A percentile compares a stretch with the other conserved stretches of the same genome.
These are phyloP conservation scores for Talaromyces thailandensis DNA, from an alignment of 495 filamentous ascomycete genomes.

Conservation along the genomic window DNA sequence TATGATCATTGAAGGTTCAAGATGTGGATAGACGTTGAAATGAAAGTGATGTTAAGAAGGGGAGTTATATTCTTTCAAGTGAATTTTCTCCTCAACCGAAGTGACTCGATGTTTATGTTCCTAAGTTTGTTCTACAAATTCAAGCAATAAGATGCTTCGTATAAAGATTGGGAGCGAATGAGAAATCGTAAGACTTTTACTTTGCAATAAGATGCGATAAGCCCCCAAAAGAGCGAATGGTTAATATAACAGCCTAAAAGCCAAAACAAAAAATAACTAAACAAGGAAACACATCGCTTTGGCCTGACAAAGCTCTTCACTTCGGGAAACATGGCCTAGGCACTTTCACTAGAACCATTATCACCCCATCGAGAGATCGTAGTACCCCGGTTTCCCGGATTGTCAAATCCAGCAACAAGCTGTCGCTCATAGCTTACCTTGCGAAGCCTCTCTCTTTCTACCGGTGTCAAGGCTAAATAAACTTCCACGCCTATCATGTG, in stretches of 20 bases:
- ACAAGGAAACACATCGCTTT: too few relatives aligned
- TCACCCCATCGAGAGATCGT: conserved; percentile 38
- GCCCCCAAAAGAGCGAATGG: too few relatives aligned
- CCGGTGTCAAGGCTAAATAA: conserved; percentile 42
- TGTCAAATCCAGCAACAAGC: conserved; percentile 35
- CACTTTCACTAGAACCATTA: conserved; percentile 18
- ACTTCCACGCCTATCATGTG: conserved; percentile 39
- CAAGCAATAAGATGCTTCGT: not conserved
- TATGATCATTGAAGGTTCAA: too few relatives aligned
- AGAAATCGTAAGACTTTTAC: not conserved
- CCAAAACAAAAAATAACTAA: too few relatives aligned
- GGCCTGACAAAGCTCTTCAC: too few relatives aligned
- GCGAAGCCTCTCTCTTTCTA: conserved; percentile 36
- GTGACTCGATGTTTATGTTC: not conserved
- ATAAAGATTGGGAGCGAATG: not conserved
- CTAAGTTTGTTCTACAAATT: not conserved
- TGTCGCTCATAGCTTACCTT: conserved; percentile 42
- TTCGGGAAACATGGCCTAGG: too few relatives aligned
- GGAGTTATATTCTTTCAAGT: not conserved
- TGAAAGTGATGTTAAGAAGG: not conserved
- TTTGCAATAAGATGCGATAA: too few relatives aligned
- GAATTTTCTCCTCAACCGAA: not conserved
- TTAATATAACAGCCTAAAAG: too few relatives aligned
- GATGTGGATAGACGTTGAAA: not conserved
- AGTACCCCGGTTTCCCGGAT: conserved; percentile 38